phyloP scores from a whole-genome alignment of 257 asterid genomes.

The Fraxinus pennsylvanica region DNA sequence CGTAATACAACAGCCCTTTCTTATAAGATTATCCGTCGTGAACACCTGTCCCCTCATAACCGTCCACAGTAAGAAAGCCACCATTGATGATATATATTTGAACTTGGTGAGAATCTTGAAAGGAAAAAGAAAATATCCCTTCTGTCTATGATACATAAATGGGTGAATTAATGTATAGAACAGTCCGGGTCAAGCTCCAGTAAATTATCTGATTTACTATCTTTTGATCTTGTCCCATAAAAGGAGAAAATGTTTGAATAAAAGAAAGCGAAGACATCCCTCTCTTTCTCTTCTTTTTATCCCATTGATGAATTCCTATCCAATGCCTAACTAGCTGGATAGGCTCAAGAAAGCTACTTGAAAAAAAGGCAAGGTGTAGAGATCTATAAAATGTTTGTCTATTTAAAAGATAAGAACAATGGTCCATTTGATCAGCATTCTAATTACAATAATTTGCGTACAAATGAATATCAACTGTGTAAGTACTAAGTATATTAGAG shows the following conservation, averaged over 20 bases:
- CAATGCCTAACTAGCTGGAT: neutral
- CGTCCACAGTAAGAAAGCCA: too few species aligned
- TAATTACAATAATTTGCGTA: too few species aligned
- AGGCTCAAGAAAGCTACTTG: neutral
- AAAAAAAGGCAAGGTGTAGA: neutral
- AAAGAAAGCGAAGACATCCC: too few species aligned
- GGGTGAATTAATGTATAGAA: neutral
- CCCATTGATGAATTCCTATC: neutral
- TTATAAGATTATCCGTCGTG: too few species aligned
- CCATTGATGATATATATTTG: neutral
- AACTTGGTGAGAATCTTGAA: neutral
- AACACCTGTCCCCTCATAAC: too few species aligned
- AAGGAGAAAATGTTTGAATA: too few species aligned
- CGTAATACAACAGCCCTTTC: too few species aligned
- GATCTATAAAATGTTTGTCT: neutral
- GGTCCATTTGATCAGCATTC: too few species aligned
- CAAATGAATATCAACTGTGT: too few species aligned
- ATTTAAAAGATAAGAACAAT: too few species aligned
- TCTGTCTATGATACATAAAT: neutral
- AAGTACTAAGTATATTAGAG: too few species aligned
- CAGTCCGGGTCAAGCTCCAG: neutral
- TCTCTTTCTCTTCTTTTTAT: too few species aligned
- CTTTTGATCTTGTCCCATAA: neutral
- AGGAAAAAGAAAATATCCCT: neutral
- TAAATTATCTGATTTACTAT: neutral